Evolutionary conservation across 2,329 filamentous ascomycete genomes (phyloP).

Genomic region (Akanthomyces dipterigenus): DNA sequence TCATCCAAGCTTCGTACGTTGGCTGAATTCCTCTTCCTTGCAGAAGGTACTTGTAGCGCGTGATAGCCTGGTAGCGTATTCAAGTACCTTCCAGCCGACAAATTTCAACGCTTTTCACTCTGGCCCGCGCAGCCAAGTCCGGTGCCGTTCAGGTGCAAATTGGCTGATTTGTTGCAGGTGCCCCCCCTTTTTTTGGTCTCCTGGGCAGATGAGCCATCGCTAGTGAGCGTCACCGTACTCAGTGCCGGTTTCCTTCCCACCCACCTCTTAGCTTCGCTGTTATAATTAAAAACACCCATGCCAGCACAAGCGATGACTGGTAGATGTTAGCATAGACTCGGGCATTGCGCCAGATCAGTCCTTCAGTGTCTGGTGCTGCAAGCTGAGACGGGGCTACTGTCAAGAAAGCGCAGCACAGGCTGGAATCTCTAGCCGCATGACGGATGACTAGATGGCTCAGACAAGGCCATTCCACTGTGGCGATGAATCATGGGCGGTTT

Average conservation of each 20-base stretch:
- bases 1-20: background rate
- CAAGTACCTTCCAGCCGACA: background rate
- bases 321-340: background rate
- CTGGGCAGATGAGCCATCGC: background rate
- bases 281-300: background rate
- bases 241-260: background rate
- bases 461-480: constrained; percentile 2
- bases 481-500: constrained; percentile 2
- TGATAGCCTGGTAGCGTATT: background rate
- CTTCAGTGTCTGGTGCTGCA: background rate
- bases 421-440: background rate
- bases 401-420: background rate
- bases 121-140: background rate
- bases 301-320: background rate
- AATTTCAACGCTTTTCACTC: background rate
- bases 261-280: background rate
- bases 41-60: background rate
- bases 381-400: constrained; percentile 6
- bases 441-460: background rate
- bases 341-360: background rate
- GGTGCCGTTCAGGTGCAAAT: background rate
- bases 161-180: background rate
- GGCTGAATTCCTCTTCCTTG: background rate
- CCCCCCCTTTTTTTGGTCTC: background rate
- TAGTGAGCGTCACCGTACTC: background rate